These are phyloP conservation scores for Neoboletus subvelutipes DNA, from an alignment of 768 basidiomycete genomes.

Conservation along the genomic window DNA sequence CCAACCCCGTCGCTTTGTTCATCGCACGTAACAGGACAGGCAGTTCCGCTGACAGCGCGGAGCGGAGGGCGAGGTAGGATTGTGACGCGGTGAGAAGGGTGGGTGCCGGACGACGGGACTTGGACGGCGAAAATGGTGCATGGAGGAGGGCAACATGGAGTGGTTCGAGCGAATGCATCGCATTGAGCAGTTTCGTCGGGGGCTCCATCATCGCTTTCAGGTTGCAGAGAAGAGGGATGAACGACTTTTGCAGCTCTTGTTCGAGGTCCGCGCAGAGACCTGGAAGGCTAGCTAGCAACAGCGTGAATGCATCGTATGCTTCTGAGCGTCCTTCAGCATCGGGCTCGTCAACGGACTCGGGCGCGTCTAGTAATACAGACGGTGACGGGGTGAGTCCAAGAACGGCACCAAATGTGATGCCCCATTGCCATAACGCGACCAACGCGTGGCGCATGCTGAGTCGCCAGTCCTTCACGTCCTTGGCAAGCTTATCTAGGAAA, in stretches of 20 bases:
- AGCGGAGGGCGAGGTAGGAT: slow-evolving; percentile 74
- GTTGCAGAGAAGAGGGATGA: slow-evolving; percentile 61
- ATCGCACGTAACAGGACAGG: slow-evolving; percentile 60
- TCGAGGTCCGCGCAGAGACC: slow-evolving; percentile 56
- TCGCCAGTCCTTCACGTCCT: slow-evolving; percentile 63
- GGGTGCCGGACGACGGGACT: slow-evolving; percentile 55
- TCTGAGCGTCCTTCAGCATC: slow-evolving; percentile 42
- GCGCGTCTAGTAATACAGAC: slow-evolving; percentile 14
- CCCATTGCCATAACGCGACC: slow-evolving; percentile 56
- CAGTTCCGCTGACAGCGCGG: slow-evolving; percentile 68
- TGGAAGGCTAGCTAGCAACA: slow-evolving; percentile 55
- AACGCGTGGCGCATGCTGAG: slow-evolving; percentile 49
- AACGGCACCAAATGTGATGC: too few species aligned
- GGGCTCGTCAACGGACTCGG: slow-evolving; percentile 12
- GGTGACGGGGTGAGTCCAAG: slow-evolving; percentile 55
- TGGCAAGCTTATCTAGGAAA: slow-evolving; percentile 62
- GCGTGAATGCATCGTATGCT: slow-evolving; percentile 70
- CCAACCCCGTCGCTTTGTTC: slow-evolving; percentile 55
- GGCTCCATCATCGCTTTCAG: slow-evolving; percentile 59
- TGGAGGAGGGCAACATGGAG: slow-evolving; percentile 70
- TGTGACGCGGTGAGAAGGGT: slow-evolving; percentile 70
- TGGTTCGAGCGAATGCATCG: slow-evolving; percentile 73
- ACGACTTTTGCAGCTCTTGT: slow-evolving; percentile 46
- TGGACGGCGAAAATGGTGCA: slow-evolving; percentile 57
- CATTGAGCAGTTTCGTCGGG: slow-evolving; percentile 66